Evolutionary conservation across 2,329 filamentous ascomycete species (phyloP).

Genomic region (Calonectria hongkongensis): DNA sequence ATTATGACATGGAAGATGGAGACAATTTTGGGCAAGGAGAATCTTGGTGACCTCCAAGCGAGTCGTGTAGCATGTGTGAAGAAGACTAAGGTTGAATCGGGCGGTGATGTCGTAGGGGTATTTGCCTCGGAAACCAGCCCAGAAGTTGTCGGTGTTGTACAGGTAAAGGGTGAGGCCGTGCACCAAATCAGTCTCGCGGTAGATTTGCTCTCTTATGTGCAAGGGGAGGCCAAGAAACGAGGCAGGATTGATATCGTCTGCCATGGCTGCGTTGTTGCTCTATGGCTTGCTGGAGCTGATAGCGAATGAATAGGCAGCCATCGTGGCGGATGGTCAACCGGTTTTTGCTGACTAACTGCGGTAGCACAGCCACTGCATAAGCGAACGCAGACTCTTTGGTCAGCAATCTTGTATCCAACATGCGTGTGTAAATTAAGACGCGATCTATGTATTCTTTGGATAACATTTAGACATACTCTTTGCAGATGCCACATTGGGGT

Average conservation of each 20-base stretch:
- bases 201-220: neutral
- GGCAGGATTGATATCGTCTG: neutral
- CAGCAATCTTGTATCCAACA: too few relatives aligned
- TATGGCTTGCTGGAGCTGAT: too few relatives aligned
- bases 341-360: neutral
- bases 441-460: too few relatives aligned
- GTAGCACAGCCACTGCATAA: too few relatives aligned
- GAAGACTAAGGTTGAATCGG: neutral
- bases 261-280: too few relatives aligned
- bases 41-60: neutral
- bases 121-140: neutral
- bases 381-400: too few relatives aligned
- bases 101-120: too few relatives aligned
- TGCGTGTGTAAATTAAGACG: too few relatives aligned
- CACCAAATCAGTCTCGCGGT: neutral
- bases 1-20: neutral
- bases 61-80: neutral
- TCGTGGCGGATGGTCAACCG: too few relatives aligned
- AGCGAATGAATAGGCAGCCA: too few relatives aligned
- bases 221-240: conserved; percentile 3
- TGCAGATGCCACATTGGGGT: too few relatives aligned
- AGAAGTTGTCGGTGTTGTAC: neutral
- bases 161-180: neutral
- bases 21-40: neutral
- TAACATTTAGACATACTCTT: too few relatives aligned